Percentiles rank a stretch among this genome's conserved stretches.
Evolutionary conservation across 169 alveolate species (phyloP).

Genomic region (Plasmodium gallinaceum): DNA sequence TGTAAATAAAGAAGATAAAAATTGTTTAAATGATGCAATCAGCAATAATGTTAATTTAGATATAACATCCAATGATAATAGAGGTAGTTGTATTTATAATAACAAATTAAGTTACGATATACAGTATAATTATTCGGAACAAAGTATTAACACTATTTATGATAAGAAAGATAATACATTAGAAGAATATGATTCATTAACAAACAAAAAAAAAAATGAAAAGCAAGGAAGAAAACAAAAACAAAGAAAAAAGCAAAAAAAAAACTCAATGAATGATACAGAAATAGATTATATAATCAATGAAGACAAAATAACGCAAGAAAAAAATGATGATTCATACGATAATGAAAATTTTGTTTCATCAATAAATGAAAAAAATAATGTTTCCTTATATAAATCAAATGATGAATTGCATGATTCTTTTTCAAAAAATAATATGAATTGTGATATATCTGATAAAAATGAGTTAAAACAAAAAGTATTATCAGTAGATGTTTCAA

Average conservation of each 20-base stretch:
- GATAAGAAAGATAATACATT: neutral
- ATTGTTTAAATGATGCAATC: neutral
- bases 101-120: conserved; percentile 35
- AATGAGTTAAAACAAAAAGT: neutral
- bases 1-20: neutral
- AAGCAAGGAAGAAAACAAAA: conserved; percentile 4
- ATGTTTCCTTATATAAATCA: neutral
- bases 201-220: conserved; percentile 1
- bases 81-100: conserved; percentile 17
- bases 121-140: conserved; percentile 30
- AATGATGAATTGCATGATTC: neutral
- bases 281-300: neutral
- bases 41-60: neutral
- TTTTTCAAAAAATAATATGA: neutral
- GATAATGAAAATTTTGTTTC: neutral
- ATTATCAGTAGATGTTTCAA: neutral
- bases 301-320: neutral
- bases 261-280: conserved; percentile 12
- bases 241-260: conserved; percentile 27
- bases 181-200: conserved; percentile 24
- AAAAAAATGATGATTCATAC: neutral
- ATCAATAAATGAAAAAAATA: neutral
- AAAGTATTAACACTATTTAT: conserved; percentile 16
- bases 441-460: neutral
- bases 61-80: neutral